Conservation (phyloP, 306 rosid species). For the Lotus japonicus region DNA sequence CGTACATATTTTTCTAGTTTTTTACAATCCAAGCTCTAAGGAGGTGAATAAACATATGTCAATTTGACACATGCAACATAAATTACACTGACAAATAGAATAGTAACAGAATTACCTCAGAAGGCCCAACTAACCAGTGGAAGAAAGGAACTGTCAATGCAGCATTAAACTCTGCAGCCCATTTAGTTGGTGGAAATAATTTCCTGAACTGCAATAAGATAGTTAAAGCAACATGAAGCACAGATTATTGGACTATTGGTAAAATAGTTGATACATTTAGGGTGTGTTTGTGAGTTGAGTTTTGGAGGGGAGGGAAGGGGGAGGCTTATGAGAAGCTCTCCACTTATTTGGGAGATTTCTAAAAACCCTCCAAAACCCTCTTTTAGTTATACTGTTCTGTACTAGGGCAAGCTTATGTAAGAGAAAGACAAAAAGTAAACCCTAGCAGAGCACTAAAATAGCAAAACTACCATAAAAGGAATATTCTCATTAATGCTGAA, state of each 20-base stretch:
- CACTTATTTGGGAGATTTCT: no score
- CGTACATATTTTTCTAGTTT: no score
- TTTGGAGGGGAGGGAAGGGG: no score
- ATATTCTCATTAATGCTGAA: no score
- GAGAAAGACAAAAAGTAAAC: no score
- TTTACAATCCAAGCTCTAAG: background rate
- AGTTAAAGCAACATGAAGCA: background rate
- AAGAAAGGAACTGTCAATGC: constrained; percentile 88
- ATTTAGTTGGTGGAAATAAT: constrained; percentile 88
- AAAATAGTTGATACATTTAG: background rate
- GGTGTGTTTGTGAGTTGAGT: no score
- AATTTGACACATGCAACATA: background rate
- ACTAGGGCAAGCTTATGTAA: no score
- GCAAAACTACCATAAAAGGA: no score
- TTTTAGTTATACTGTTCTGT: no score
- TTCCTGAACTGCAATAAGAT: constrained; percentile 65
- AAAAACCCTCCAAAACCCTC: no score
- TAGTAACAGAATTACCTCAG: constrained; percentile 49
- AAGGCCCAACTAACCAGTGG: constrained; percentile 94
- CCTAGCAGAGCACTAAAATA: no score
- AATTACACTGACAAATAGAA: background rate
- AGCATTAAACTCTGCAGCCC: constrained; percentile 98
- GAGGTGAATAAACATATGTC: background rate
- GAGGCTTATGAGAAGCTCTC: no score
- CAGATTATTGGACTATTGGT: background rate